phyloP scores from a whole-genome alignment of 805 yeast genomes.

The Candida peoriensis region DNA sequence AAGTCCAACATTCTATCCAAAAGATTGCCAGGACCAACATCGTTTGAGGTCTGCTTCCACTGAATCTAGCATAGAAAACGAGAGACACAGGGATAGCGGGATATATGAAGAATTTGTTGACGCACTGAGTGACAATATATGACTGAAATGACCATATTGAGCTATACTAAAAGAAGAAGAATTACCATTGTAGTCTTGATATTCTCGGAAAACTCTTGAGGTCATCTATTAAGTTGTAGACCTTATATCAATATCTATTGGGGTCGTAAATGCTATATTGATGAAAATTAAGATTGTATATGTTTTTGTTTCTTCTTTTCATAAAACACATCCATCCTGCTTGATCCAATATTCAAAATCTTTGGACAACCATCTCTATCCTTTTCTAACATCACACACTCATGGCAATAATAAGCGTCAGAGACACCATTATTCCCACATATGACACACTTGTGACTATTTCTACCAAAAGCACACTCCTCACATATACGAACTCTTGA shows the following conservation, averaged over 20 bases:
- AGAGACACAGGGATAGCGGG: no score
- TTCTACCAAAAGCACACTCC: constrained; percentile 75
- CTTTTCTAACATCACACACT: constrained; percentile 73
- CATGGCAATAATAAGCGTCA: constrained; percentile 79
- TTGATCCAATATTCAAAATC: constrained; percentile 75
- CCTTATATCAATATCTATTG: no score
- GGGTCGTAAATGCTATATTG: no score
- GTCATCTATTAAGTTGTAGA: no score
- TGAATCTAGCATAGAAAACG: no score
- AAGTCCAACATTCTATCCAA: no score
- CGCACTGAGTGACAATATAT: constrained; percentile 3
- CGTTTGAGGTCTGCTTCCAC: no score
- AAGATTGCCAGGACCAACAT: no score
- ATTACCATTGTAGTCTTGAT: no score
- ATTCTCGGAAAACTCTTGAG: no score
- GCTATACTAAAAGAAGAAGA: no score
- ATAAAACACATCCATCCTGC: constrained; percentile 58
- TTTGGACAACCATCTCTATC: constrained; percentile 93
- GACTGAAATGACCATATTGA: background rate
- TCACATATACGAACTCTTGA: constrained; percentile 70
- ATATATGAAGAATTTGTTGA: constrained; percentile 9
- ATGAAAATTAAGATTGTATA: constrained; percentile 6
- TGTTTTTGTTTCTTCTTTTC: constrained; percentile 42
- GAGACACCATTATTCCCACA: constrained; percentile 64
- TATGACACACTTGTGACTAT: constrained; percentile 63